A percentile compares a stretch with the other conserved stretches of the same genome.
phyloP scores from a whole-genome alignment of 306 rosid species.

The Clitoria ternatea region DNA sequence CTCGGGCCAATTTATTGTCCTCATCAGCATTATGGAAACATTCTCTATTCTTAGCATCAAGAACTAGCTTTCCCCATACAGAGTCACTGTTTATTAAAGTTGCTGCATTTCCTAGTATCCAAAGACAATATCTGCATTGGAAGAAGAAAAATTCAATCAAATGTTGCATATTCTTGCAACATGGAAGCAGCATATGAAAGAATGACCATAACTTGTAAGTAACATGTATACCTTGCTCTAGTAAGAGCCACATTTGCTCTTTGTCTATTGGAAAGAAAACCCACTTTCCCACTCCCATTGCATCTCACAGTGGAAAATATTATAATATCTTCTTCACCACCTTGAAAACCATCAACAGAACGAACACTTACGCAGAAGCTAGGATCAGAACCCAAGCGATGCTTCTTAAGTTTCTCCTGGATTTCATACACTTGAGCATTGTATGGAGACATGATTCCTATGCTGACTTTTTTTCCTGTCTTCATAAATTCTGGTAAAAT shows the following conservation, averaged over 20 bases:
- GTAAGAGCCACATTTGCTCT: background rate
- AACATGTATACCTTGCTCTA: background rate
- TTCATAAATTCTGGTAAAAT: background rate
- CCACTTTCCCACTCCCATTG: background rate
- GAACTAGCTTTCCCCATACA: background rate
- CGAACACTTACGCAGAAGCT: background rate
- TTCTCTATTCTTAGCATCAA: background rate
- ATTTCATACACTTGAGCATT: background rate
- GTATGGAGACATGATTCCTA: too few relatives aligned
- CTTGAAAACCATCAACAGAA: background rate
- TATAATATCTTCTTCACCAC: background rate
- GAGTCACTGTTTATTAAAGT: background rate
- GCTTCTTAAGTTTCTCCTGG: background rate
- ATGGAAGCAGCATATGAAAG: background rate
- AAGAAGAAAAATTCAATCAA: background rate
- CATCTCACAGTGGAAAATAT: background rate
- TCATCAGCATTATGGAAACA: background rate
- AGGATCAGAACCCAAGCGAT: background rate
- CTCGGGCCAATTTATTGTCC: background rate
- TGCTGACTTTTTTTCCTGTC: too few relatives aligned
- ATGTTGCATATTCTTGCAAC: background rate
- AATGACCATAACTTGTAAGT: background rate
- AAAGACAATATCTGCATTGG: background rate
- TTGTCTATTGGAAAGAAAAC: background rate
- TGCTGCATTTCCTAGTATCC: background rate